These are phyloP conservation scores for Onygenales sp. DNA, from an alignment of 2,329 filamentous ascomycete species.

Conservation along the genomic window DNA sequence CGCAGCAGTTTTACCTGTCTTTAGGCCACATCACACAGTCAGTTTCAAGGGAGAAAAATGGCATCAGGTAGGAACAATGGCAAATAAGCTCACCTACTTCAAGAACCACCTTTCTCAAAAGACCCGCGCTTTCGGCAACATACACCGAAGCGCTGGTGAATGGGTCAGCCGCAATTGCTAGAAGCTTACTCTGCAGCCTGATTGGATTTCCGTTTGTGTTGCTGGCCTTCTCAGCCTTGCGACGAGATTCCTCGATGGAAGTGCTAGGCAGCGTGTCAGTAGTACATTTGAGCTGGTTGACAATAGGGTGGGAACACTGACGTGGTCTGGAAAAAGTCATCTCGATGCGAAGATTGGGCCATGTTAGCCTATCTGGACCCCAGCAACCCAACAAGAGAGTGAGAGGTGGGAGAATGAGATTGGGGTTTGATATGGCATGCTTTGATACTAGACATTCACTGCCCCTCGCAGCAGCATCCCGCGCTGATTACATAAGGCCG, in stretches of 20 bases:
- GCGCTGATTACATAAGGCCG: not conserved
- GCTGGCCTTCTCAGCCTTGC: conserved; percentile 63
- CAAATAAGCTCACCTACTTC: conserved; percentile 52
- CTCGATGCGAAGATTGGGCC: conserved; percentile 62
- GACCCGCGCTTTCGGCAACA: conserved; percentile 79
- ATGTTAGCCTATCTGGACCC: conserved; percentile 24
- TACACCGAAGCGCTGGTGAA: conserved; percentile 54
- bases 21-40: conserved; percentile 3
- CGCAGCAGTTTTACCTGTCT: conserved; percentile 37
- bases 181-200: conserved; percentile 71
- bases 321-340: conserved; percentile 91
- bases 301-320: conserved; percentile 35
- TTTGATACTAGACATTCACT: not conserved
- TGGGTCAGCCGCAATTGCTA: conserved; percentile 63
- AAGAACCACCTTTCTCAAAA: conserved; percentile 61
- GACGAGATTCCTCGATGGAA: conserved; percentile 39
- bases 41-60: conserved; percentile 7
- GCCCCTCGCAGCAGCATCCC: not conserved
- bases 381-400: not conserved
- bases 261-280: conserved; percentile 31
- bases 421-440: not conserved
- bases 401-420: not conserved
- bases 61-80: not conserved
- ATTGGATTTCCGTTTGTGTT: conserved; percentile 81
- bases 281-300: conserved; percentile 3